phyloP scores from a whole-genome alignment of 140 eudicot genomes.

The Bidens hawaiensis region DNA sequence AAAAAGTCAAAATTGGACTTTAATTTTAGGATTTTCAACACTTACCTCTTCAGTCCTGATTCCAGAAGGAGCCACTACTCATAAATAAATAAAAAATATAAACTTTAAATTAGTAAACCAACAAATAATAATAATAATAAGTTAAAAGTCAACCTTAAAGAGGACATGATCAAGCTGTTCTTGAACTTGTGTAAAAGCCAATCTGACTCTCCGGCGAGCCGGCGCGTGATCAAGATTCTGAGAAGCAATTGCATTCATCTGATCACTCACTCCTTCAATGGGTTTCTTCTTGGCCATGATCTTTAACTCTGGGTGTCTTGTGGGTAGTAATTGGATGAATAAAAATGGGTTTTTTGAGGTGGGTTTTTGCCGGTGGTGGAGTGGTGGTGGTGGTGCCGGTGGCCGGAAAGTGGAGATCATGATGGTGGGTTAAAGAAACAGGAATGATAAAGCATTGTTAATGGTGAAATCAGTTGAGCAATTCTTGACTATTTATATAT shows the following conservation, averaged over 20 bases:
- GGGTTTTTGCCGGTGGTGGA: neutral
- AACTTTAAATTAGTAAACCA: neutral
- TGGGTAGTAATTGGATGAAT: neutral
- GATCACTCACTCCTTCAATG: slow-evolving; percentile 69
- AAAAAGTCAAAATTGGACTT: neutral
- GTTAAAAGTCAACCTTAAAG: slow-evolving; percentile 55
- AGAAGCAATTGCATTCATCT: slow-evolving; percentile 65
- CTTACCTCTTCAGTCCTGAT: slow-evolving; percentile 93
- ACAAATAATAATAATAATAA: neutral
- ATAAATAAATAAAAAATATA: neutral
- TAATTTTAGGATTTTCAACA: too few relatives aligned
- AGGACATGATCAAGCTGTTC: slow-evolving; percentile 78
- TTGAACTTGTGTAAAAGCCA: slow-evolving; percentile 67
- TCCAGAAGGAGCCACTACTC: slow-evolving; percentile 64
- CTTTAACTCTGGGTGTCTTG: slow-evolving; percentile 7
- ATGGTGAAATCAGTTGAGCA: slow-evolving; percentile 28
- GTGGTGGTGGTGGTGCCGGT: slow-evolving; percentile 12
- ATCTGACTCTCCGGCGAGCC: slow-evolving; percentile 73
- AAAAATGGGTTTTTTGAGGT: neutral
- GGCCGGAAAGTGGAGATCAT: slow-evolving; percentile 57
- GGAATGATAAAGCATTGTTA: slow-evolving; percentile 31
- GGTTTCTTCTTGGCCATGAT: slow-evolving; percentile 52
- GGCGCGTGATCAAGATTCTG: slow-evolving; percentile 71
- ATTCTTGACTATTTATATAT: slow-evolving; percentile 11
- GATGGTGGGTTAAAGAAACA: slow-evolving; percentile 19